Conservation (phyloP, 1,284 basidiomycete genomes). For the Ceratobasidium sp. region DNA sequence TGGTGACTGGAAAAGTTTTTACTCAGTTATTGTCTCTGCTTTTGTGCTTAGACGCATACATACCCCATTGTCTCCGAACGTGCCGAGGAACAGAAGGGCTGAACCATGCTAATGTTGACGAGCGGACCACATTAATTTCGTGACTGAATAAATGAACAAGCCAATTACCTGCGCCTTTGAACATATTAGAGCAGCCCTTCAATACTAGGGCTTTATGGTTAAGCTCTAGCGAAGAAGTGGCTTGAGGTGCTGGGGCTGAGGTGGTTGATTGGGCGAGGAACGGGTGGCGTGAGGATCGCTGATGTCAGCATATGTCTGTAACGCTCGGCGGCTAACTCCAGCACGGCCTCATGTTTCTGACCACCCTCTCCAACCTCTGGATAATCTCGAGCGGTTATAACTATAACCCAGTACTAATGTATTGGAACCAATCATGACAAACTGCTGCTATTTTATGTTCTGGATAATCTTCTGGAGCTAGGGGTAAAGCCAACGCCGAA, state of each 20-base stretch:
- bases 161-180: slow-evolving; percentile 34
- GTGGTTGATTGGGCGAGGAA: slow-evolving; percentile 3
- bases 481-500: background rate
- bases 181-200: background rate
- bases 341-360: background rate
- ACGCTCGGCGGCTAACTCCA: background rate
- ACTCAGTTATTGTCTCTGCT: background rate
- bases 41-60: slow-evolving; percentile 24
- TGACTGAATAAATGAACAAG: background rate
- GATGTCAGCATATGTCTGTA: slow-evolving; percentile 1
- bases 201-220: background rate
- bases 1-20: slow-evolving; percentile 9
- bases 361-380: background rate
- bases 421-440: background rate
- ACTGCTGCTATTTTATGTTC: background rate
- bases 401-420: background rate
- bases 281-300: slow-evolving; percentile 19
- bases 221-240: background rate
- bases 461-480: background rate
- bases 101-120: slow-evolving; percentile 32
- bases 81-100: slow-evolving; percentile 41
- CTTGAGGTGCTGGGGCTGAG: slow-evolving; percentile 4
- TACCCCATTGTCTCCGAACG: slow-evolving; percentile 41
- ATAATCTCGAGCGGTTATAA: no score
- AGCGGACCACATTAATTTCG: background rate